Base-by-base conservation (phyloP, 805 yeast genomes). In the Hanseniaspora meyeri region DNA sequence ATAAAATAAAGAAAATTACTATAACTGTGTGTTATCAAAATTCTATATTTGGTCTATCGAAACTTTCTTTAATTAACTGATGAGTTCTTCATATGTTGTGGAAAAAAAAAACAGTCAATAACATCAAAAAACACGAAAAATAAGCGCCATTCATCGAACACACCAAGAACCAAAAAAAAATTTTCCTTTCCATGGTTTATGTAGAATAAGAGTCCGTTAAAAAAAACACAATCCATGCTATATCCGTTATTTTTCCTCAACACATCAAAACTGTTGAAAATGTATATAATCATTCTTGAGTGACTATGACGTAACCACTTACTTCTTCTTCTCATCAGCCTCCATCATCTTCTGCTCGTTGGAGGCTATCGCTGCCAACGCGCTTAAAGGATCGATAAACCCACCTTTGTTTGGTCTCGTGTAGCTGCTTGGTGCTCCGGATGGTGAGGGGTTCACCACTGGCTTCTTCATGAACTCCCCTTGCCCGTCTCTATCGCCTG, bases 331-430 rank as follows among this genome's bases (percentile, higher is more conserved):
- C 42, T 55, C 54, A 17, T 50, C 38, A 16, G 52, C 43, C 29
- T 54, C 54, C 48, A 56, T 32, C 20, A 56, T 24, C 17, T 56
- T 56, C 19, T 51, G 54, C 19, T 56, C 58, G 11, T 70, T 69
- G 3, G 72, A 69, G 10, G 72, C 72, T 10, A 69, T 64, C 1
- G 72, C 72, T 1, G 72, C 72, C 14, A 69, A 59, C 2, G 71
- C 72, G 34, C 71, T 71, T 43, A 69, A 51, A 6, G 72, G 72
- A 52, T 69, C 71, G 53, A 63, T 34, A 10, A 51, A 51, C 9
- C 39, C 38, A 4, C 49, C 29, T 12, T 34, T 46, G 3, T 14
- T 19, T 17, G 49, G 49, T 46, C 49, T 46, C 6, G 40, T 9
- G 12, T 17, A 46, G 5, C 11, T 16, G 9, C 60, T 54, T 34